These are phyloP conservation scores for Stephania cephalantha DNA, from an alignment of 164 flowering plant species.

Conservation along the genomic window DNA sequence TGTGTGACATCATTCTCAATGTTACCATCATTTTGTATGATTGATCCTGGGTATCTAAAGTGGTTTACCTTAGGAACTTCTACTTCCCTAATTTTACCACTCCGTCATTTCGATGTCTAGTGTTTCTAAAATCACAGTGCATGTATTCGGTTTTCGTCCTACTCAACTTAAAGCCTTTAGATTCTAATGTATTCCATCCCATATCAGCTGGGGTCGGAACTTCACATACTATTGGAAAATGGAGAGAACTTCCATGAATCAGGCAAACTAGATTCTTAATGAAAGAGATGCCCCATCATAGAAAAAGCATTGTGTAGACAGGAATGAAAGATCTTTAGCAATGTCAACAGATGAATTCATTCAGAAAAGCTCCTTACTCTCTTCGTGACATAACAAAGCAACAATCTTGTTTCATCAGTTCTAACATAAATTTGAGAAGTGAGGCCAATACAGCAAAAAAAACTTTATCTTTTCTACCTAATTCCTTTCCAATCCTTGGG, in stretches of 20 bases:
- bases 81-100: no score
- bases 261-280: background rate
- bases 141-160: no score
- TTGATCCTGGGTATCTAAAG: no score
- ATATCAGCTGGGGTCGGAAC: no score
- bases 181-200: no score
- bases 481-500: background rate
- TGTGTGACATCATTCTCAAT: no score
- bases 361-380: background rate
- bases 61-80: no score
- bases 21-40: no score
- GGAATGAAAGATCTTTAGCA: background rate
- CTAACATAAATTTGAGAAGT: background rate
- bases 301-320: background rate
- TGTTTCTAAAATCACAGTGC: no score
- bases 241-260: background rate
- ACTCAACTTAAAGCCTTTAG: no score
- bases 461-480: background rate
- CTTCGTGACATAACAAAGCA: background rate
- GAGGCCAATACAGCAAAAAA: background rate
- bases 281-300: background rate
- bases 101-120: no score
- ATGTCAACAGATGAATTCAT: background rate
- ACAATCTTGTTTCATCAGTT: background rate
- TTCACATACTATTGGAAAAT: no score